These are phyloP conservation scores for Puccinia horiana DNA, from an alignment of 1,284 basidiomycete species.

Conservation along the genomic window DNA sequence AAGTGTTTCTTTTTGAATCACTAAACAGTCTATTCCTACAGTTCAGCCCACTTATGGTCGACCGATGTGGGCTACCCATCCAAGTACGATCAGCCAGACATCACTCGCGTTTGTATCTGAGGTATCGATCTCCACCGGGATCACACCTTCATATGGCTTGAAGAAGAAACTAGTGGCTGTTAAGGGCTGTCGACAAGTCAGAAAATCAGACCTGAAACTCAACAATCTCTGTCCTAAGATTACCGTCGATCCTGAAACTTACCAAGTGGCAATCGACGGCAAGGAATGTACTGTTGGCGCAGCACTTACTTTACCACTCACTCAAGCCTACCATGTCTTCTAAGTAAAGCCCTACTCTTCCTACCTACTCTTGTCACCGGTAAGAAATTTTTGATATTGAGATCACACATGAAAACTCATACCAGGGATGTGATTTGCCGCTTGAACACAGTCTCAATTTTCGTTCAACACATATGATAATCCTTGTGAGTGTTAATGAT, in stretches of 20 bases:
- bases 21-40: conserved; percentile 73
- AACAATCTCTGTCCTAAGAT: conserved; percentile 80
- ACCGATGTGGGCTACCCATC: conserved; percentile 81
- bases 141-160: conserved; percentile 66
- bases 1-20: not conserved
- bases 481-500: not conserved
- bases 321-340: conserved; percentile 54
- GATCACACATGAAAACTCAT: not conserved
- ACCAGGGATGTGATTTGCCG: not conserved
- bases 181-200: conserved; percentile 71
- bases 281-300: conserved; percentile 73
- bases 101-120: conserved; percentile 83
- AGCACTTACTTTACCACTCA: conserved; percentile 71
- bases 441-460: not conserved
- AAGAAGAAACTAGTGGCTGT: conserved; percentile 77
- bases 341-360: conserved; percentile 1
- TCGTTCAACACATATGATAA: no score
- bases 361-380: not conserved
- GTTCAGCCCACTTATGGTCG: conserved; percentile 82
- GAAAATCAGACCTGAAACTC: conserved; percentile 90
- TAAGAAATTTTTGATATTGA: not conserved
- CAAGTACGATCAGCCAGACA: conserved; percentile 74
- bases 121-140: conserved; percentile 64
- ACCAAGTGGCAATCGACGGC: conserved; percentile 81
- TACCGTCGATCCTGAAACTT: conserved; percentile 87